These are phyloP conservation scores for Phytophthora brassicae DNA, from an alignment of 352 stramenopile species.

Conservation along the genomic window DNA sequence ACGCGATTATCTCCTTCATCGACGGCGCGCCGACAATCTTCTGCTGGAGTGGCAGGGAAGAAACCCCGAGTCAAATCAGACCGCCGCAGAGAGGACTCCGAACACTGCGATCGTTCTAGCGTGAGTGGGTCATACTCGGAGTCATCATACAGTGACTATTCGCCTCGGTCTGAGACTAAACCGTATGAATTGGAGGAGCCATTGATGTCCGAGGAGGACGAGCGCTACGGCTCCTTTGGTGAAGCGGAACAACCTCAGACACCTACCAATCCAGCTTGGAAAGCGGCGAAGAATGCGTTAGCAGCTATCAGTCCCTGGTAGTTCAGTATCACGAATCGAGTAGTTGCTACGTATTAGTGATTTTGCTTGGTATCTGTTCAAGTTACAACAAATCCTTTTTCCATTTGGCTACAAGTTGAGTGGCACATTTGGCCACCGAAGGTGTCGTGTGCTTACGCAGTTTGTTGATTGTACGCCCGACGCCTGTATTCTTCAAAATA, in stretches of 20 bases:
- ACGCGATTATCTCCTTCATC: constrained; percentile 21
- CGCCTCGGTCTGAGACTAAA: constrained; percentile 23
- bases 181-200: constrained; percentile 69
- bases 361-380: constrained; percentile 5
- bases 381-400: constrained; percentile 81
- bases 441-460: constrained; percentile 73
- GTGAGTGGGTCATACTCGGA: constrained; percentile 30
- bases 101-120: constrained; percentile 24
- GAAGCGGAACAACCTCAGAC: constrained; percentile 20
- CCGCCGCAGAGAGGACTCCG: constrained; percentile 22
- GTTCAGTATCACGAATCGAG: background rate
- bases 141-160: constrained; percentile 40
- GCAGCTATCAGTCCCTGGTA: constrained; percentile 80
- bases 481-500: constrained; percentile 80
- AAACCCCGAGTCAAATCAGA: constrained; percentile 24
- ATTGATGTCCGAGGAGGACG: constrained; percentile 69
- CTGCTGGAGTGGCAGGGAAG: constrained; percentile 17
- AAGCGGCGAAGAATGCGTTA: constrained; percentile 51
- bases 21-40: constrained; percentile 22
- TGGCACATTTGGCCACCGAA: constrained; percentile 64
- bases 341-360: background rate
- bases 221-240: constrained; percentile 74
- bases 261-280: constrained; percentile 40
- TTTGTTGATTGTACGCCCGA: constrained; percentile 87
- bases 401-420: constrained; percentile 80